Percentiles rank a stretch among this genome's conserved stretches.
These are phyloP conservation scores for Dittrichia graveolens DNA, from an alignment of 129 eudicot genomes.

Conservation along the genomic window DNA sequence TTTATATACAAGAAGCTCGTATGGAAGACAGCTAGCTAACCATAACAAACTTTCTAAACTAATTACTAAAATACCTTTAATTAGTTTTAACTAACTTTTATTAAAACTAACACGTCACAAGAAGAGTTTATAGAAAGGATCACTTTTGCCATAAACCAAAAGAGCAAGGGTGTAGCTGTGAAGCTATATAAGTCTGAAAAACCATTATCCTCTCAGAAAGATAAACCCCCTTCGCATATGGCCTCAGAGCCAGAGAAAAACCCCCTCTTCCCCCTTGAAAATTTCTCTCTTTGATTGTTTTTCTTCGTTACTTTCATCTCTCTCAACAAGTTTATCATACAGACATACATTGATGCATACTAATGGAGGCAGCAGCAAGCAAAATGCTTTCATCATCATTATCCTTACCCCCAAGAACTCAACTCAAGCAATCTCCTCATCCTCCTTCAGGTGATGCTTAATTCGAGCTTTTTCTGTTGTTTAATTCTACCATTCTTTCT, in stretches of 20 bases:
- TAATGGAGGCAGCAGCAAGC: conserved; percentile 42
- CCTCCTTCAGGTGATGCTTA: conserved; percentile 42
- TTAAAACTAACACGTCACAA: too few relatives aligned
- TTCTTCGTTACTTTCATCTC: conserved; percentile 17
- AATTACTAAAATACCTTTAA: too few relatives aligned
- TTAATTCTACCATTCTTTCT: background rate
- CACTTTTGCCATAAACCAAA: conserved; percentile 12
- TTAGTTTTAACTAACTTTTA: too few relatives aligned
- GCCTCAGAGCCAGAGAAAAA: conserved; percentile 39
- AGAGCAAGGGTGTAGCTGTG: conserved; percentile 22
- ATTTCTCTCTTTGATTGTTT: conserved; percentile 31
- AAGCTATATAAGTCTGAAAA: conserved; percentile 20
- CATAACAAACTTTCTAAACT: too few relatives aligned
- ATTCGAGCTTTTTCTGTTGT: conserved; percentile 6
- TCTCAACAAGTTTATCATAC: background rate
- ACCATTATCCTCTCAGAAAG: conserved; percentile 42
- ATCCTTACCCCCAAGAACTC: conserved; percentile 44
- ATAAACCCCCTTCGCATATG: conserved; percentile 42
- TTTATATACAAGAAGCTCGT: too few relatives aligned
- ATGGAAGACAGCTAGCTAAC: too few relatives aligned
- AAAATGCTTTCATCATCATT: conserved; percentile 44
- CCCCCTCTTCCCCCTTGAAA: conserved; percentile 19
- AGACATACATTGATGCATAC: conserved; percentile 31
- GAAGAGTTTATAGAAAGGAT: background rate
- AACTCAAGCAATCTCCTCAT: conserved; percentile 42